Evolutionary conservation across 495 filamentous ascomycete species (phyloP).

Genomic region (Aspergillus bridgeri): DNA sequence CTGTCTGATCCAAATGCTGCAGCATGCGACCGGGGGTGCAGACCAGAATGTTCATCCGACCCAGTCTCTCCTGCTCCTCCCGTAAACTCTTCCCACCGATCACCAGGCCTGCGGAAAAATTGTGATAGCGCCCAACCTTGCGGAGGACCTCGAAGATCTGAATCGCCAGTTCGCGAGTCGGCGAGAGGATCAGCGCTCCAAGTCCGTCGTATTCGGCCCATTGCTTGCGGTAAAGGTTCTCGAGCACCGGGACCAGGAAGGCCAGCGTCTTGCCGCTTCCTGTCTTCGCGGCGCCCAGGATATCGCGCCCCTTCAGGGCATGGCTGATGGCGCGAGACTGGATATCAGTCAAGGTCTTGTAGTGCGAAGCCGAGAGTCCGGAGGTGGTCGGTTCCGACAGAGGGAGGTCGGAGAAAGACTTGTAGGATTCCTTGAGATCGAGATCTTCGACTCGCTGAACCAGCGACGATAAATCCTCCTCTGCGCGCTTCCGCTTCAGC

Average conservation of each 20-base stretch:
- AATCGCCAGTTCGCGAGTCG: slow-evolving; percentile 90
- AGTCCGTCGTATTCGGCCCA: slow-evolving; percentile 91
- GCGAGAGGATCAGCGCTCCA: slow-evolving; percentile 88
- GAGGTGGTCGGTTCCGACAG: slow-evolving; percentile 78
- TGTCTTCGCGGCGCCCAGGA: slow-evolving; percentile 94
- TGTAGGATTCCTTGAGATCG: slow-evolving; percentile 45
- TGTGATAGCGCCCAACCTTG: slow-evolving; percentile 84
- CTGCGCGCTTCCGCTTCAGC: slow-evolving; percentile 62
- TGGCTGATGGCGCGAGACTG: slow-evolving; percentile 82
- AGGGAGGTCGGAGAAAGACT: slow-evolving; percentile 73
- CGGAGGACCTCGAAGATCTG: slow-evolving; percentile 96
- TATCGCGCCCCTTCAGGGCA: slow-evolving; percentile 81
- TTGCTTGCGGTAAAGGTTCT: slow-evolving; percentile 87
- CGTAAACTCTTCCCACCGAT: slow-evolving; percentile 91
- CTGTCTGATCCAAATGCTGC: slow-evolving; percentile 94
- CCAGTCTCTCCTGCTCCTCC: slow-evolving; percentile 82
- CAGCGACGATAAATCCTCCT: slow-evolving; percentile 44
- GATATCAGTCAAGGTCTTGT: slow-evolving; percentile 86
- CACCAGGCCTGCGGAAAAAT: slow-evolving; percentile 88
- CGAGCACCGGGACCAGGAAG: slow-evolving; percentile 87
- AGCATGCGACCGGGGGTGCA: slow-evolving; percentile 94
- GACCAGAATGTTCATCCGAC: slow-evolving; percentile 95
- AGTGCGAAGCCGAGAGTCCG: slow-evolving; percentile 84
- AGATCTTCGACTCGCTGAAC: slow-evolving; percentile 48
- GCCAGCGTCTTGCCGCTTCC: slow-evolving; percentile 95